These are phyloP conservation scores for Colletotrichum lentis DNA, from an alignment of 2,329 filamentous ascomycete genomes.

Conservation along the genomic window DNA sequence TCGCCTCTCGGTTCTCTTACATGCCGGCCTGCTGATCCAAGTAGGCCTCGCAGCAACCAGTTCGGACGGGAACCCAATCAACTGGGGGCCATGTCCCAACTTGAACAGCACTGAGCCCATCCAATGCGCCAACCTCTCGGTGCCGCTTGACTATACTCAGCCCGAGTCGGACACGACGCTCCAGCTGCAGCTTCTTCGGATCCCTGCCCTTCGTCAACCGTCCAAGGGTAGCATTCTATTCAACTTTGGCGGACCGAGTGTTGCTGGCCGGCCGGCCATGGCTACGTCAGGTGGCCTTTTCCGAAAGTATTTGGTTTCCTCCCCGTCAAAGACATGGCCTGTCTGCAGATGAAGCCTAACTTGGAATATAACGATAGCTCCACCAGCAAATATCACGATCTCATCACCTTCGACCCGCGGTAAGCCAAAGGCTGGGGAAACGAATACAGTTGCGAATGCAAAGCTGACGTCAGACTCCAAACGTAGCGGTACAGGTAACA, in stretches of 20 bases:
- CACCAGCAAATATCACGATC: slow-evolving; percentile 42
- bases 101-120: slow-evolving; percentile 37
- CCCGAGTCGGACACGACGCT: slow-evolving; percentile 40
- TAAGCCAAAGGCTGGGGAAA: slow-evolving; percentile 13
- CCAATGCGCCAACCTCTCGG: slow-evolving; percentile 49
- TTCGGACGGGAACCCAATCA: neutral
- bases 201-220: slow-evolving; percentile 36
- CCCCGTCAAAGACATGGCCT: too few species aligned
- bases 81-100: neutral
- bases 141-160: slow-evolving; percentile 52
- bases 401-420: slow-evolving; percentile 44
- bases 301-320: slow-evolving; percentile 2
- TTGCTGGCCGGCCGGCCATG: slow-evolving; percentile 14
- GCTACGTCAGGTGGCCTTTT: neutral
- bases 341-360: too few species aligned
- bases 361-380: slow-evolving; percentile 24
- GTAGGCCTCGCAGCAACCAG: neutral
- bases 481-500: slow-evolving; percentile 43
- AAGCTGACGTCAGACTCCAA: neutral
- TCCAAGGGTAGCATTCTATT: slow-evolving; percentile 45
- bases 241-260: slow-evolving; percentile 45
- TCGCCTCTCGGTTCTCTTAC: neutral
- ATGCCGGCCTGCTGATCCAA: neutral
- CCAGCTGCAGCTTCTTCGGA: slow-evolving; percentile 19
- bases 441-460: neutral